Conservation (phyloP, 805 yeast genomes). For the Candida ulmi region DNA sequence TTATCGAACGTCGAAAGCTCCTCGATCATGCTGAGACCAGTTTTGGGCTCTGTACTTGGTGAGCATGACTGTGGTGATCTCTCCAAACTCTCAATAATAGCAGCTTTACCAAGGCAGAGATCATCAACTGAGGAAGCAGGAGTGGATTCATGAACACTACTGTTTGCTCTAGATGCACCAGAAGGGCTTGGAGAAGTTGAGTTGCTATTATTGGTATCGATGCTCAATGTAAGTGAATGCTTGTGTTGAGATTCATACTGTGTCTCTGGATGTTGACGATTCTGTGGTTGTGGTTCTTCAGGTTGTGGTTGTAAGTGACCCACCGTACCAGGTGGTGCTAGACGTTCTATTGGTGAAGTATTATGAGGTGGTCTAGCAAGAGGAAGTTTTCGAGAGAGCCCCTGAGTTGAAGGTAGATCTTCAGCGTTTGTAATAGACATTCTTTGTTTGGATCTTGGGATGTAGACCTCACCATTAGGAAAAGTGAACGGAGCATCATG, state of each 20-base stretch:
- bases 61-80: not conserved
- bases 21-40: conserved; percentile 16
- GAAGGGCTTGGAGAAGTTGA: conserved; percentile 24
- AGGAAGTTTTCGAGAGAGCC: too few relatives aligned
- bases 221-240: not conserved
- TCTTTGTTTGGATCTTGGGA: conserved; percentile 22
- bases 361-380: too few relatives aligned
- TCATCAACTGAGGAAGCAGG: conserved; percentile 26
- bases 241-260: not conserved
- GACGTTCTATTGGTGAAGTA: too few relatives aligned
- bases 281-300: too few relatives aligned
- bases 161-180: conserved; percentile 19
- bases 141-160: conserved; percentile 20
- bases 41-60: not conserved
- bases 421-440: conserved; percentile 4
- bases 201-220: not conserved
- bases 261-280: not conserved
- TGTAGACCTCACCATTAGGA: conserved; percentile 26
- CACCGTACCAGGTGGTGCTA: too few relatives aligned
- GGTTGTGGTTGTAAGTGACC: too few relatives aligned
- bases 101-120: conserved; percentile 4
- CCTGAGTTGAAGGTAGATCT: too few relatives aligned
- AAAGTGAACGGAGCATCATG: conserved; percentile 21
- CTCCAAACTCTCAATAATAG: not conserved
- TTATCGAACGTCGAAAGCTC: conserved; percentile 4